Conservation (phyloP, 371 early-diverging fungal genomes). For the Capillidium rhysosporum region DNA sequence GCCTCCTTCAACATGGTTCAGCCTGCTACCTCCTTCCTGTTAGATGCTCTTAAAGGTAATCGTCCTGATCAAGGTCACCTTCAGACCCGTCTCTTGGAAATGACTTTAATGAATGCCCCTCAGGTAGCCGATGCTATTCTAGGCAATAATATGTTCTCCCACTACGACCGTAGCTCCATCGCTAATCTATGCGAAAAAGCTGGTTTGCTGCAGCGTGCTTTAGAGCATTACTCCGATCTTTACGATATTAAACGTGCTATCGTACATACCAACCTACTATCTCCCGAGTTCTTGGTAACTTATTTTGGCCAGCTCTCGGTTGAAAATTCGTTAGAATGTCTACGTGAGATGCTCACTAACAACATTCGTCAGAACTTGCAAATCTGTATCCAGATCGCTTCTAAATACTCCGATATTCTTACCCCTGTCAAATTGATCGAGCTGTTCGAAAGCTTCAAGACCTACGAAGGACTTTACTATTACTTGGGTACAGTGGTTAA, state of each 20-base stretch:
- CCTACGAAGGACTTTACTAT: constrained; percentile 81
- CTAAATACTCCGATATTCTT: constrained; percentile 87
- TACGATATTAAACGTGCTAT: constrained; percentile 92
- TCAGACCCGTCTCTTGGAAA: constrained; percentile 91
- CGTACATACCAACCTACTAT: constrained; percentile 66
- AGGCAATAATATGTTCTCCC: constrained; percentile 82
- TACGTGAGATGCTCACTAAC: constrained; percentile 65
- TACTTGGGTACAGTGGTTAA: constrained; percentile 90
- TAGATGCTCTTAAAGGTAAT: constrained; percentile 87
- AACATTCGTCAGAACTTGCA: constrained; percentile 90
- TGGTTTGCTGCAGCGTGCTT: constrained; percentile 84
- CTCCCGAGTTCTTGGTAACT: constrained; percentile 68
- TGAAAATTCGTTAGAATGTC: constrained; percentile 79
- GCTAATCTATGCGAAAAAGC: constrained; percentile 93
- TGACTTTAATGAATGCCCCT: constrained; percentile 89
- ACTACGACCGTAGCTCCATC: constrained; percentile 81
- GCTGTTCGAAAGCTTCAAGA: constrained; percentile 78
- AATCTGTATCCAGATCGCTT: constrained; percentile 83
- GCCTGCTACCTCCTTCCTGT: constrained; percentile 87
- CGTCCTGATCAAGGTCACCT: constrained; percentile 71
- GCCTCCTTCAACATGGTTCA: constrained; percentile 82
- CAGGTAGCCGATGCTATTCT: constrained; percentile 97
- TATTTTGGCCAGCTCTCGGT: constrained; percentile 90
- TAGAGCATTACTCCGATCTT: constrained; percentile 91
- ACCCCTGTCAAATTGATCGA: constrained; percentile 70